Conservation (phyloP, 768 basidiomycete genomes). For the Mycena crocata region DNA sequence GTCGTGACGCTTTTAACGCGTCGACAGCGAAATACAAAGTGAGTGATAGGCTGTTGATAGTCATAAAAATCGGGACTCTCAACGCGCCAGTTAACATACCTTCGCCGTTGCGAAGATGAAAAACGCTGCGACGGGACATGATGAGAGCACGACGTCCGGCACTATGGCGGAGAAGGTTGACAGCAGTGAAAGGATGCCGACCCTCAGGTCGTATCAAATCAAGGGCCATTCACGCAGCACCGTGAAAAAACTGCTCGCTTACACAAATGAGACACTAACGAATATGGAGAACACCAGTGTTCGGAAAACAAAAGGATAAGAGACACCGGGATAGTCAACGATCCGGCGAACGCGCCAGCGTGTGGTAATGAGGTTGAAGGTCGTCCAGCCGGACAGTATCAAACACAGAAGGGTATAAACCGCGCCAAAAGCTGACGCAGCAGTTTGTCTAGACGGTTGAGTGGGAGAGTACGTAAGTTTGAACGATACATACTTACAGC, state of each 20-base stretch:
- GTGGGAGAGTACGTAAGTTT: not conserved
- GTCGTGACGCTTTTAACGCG: not conserved
- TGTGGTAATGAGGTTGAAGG: constrained; percentile 11
- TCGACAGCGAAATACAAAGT: constrained; percentile 23
- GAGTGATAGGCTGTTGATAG: constrained; percentile 18
- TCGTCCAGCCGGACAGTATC: constrained; percentile 17
- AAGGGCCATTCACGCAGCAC: not conserved
- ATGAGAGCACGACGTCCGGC: constrained; percentile 24
- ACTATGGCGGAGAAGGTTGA: constrained; percentile 20
- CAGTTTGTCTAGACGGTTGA: constrained; percentile 12
- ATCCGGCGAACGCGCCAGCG: constrained; percentile 27
- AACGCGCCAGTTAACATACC: not conserved
- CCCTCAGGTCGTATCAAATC: not conserved
- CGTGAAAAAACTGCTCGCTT: not conserved
- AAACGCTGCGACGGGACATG: constrained; percentile 26
- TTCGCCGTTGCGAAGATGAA: constrained; percentile 28
- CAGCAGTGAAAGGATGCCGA: constrained; percentile 23
- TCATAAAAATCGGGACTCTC: not conserved
- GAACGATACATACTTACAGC: not conserved
- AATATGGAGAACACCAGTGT: constrained; percentile 23
- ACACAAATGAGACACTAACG: constrained; percentile 27
- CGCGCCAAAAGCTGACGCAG: constrained; percentile 20
- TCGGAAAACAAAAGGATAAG: constrained; percentile 49
- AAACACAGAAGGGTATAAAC: constrained; percentile 15
- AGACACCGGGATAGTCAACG: constrained; percentile 42